These are phyloP conservation scores for Cyclotella choctawhatcheeana DNA, from an alignment of 108 stramenopile species.

Conservation along the genomic window DNA sequence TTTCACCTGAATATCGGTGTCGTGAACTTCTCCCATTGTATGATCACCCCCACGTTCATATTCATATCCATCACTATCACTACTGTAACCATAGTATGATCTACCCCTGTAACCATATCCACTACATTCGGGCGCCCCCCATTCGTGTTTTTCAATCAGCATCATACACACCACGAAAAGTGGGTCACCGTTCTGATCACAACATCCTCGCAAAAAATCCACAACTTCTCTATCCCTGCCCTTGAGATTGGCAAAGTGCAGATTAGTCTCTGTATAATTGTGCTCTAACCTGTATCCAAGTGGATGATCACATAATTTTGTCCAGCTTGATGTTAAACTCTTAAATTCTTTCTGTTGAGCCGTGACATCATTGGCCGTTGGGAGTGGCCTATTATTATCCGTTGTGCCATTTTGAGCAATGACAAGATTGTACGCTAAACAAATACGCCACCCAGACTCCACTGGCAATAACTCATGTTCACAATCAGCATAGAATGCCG, in stretches of 20 bases:
- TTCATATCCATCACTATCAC: not conserved
- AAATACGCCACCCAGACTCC: not conserved
- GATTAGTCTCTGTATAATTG: not conserved
- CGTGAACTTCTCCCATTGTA: slow-evolving; percentile 10
- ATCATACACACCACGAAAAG: not conserved
- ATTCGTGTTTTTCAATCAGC: slow-evolving; percentile 4
- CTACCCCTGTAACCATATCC: not conserved
- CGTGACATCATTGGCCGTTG: not conserved
- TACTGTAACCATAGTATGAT: not conserved
- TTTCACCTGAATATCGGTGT: not conserved
- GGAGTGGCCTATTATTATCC: not conserved
- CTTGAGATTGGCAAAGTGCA: not conserved
- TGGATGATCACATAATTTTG: not conserved
- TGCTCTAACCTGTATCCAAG: not conserved
- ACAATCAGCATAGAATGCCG: slow-evolving; percentile 25
- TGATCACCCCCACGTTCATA: too few relatives aligned
- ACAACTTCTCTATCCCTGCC: not conserved
- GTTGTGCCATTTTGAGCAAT: not conserved
- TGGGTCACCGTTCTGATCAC: not conserved
- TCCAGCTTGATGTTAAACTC: not conserved
- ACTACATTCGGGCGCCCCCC: not conserved
- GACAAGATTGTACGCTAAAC: slow-evolving; percentile 14
- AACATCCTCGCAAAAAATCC: slow-evolving; percentile 5
- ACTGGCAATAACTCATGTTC: slow-evolving; percentile 18
- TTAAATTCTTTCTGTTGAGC: not conserved